A percentile compares a stretch with the other conserved stretches of the same genome.
Conservation (phyloP, 108 stramenopile species). For the Nitzschia palea region DNA sequence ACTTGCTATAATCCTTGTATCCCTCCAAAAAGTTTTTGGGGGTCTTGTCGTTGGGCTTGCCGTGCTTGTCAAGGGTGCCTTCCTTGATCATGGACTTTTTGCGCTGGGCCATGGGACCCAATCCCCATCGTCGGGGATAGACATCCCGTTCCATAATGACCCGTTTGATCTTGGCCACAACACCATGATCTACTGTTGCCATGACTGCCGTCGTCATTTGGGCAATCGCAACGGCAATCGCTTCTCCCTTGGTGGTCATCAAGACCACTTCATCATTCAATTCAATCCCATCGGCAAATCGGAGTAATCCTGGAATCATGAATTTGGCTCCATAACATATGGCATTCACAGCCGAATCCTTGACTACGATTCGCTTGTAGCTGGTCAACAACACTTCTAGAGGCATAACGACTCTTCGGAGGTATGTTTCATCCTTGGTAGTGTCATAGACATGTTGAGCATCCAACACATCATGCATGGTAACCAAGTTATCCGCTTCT, state of each 20-base stretch:
- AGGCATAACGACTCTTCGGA: constrained; percentile 97
- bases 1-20: constrained; percentile 71
- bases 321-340: constrained; percentile 99
- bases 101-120: constrained; percentile 97
- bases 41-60: constrained; percentile 96
- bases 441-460: constrained; percentile 98
- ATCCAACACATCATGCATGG: constrained; percentile 99
- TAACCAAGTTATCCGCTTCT: constrained; percentile 93
- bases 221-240: constrained; percentile 97
- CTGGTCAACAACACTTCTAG: constrained; percentile 94
- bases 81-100: constrained; percentile 98
- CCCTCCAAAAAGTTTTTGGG: constrained; percentile 90
- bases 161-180: constrained; percentile 99
- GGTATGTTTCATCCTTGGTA: constrained; percentile 98
- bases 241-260: constrained; percentile 99
- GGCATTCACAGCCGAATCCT: constrained; percentile 99
- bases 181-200: constrained; percentile 99
- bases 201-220: constrained; percentile 99
- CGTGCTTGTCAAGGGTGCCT: constrained; percentile 98
- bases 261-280: constrained; percentile 96
- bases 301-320: constrained; percentile 97
- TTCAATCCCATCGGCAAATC: constrained; percentile 99
- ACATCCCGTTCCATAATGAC: constrained; percentile 99
- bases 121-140: constrained; percentile 98
- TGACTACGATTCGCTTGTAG: constrained; percentile 98